Conservation (phyloP, 2,329 filamentous ascomycete species). For the Ophiostoma triangulosporum region DNA sequence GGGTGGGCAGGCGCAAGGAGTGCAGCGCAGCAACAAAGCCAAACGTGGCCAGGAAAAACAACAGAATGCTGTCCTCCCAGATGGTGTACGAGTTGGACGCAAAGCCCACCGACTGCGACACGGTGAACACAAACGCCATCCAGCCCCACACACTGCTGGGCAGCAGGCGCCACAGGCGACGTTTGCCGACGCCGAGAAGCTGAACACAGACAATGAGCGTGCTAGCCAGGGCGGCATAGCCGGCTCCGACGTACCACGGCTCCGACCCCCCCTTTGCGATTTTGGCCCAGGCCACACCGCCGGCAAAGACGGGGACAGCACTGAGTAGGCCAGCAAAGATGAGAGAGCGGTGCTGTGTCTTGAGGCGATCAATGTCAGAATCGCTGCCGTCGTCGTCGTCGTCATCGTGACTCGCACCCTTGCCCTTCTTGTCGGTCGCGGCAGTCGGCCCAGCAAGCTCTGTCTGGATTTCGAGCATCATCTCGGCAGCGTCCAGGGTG, state of each 20-base stretch:
- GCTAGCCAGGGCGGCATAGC: conserved; percentile 31
- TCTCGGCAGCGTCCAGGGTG: conserved; percentile 46
- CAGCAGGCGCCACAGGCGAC: conserved; percentile 35
- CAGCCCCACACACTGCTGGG: conserved; percentile 81
- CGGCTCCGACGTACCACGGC: conserved; percentile 26
- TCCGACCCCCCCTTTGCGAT: conserved; percentile 11
- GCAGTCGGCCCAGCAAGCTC: conserved; percentile 3
- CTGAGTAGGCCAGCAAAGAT: conserved; percentile 24
- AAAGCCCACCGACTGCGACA: conserved; percentile 85
- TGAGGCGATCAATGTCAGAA: conserved; percentile 40
- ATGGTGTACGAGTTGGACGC: conserved; percentile 97
- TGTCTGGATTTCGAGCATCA: conserved; percentile 37
- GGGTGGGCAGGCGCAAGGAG: conserved; percentile 57
- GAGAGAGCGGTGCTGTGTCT: conserved; percentile 26
- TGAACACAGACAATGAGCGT: conserved; percentile 26
- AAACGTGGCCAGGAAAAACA: conserved; percentile 85
- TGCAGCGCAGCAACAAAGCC: conserved; percentile 61
- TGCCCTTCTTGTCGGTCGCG: neutral
- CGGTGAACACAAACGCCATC: conserved; percentile 64
- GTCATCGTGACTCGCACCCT: conserved; percentile 16
- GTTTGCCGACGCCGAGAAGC: conserved; percentile 30
- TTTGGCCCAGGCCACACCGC: conserved; percentile 1
- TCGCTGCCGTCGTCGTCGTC: conserved; percentile 41
- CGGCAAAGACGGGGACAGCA: conserved; percentile 16
- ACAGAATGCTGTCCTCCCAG: conserved; percentile 90